Conservation (phyloP, 2,329 filamentous ascomycete genomes). For the Fusarium nygamai region DNA sequence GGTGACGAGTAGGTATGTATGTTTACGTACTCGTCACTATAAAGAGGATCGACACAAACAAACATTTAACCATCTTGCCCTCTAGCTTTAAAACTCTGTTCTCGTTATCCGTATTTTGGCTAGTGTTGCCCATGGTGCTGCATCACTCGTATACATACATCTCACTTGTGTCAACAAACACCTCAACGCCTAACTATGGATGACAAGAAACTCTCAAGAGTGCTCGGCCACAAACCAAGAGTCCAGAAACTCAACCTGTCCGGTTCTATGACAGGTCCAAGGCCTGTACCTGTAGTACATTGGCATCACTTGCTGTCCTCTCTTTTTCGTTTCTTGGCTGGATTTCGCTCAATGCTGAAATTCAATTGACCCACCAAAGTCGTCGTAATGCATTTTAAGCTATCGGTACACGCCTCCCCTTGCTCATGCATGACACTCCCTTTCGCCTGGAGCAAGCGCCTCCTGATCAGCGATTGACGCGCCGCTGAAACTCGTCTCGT, state of each 20-base stretch:
- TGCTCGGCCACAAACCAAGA: slow-evolving; percentile 25
- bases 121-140: slow-evolving; percentile 15
- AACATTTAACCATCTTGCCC: background rate
- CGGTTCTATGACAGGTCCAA: slow-evolving; percentile 10
- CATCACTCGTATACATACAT: slow-evolving; percentile 5
- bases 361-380: slow-evolving; percentile 22
- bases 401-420: slow-evolving; percentile 1
- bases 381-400: slow-evolving; percentile 34
- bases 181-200: background rate
- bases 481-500: slow-evolving; percentile 24
- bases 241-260: background rate
- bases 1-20: background rate
- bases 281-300: slow-evolving; percentile 9
- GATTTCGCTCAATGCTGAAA: slow-evolving; percentile 20
- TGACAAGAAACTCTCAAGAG: slow-evolving; percentile 11
- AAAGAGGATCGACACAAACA: background rate
- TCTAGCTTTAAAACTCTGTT: background rate
- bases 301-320: background rate
- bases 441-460: slow-evolving; percentile 15
- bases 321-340: slow-evolving; percentile 17
- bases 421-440: slow-evolving; percentile 6
- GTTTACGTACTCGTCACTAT: background rate
- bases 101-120: background rate
- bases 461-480: slow-evolving; percentile 33
- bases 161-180: slow-evolving; percentile 11